phyloP scores from a whole-genome alignment of 805 yeast genomes.

The Yarrowia sp. region DNA sequence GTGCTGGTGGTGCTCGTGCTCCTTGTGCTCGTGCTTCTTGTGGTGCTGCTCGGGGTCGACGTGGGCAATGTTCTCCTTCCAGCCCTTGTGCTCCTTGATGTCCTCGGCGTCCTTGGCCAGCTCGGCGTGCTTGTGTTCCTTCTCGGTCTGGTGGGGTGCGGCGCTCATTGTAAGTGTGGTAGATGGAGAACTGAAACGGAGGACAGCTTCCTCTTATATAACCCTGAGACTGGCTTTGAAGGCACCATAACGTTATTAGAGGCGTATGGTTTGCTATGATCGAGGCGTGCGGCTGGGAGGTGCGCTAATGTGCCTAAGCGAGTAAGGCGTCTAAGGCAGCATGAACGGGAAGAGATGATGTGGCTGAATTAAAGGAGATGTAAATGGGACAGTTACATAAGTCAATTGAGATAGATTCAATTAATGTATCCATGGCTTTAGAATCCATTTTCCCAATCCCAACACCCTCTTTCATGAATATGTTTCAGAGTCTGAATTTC shows the following conservation, averaged over 20 bases:
- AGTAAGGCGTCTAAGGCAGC: neutral
- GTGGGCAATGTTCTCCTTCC: slow-evolving; percentile 1
- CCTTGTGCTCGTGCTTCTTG: slow-evolving; percentile 20
- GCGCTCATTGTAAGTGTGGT: neutral
- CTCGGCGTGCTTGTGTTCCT: slow-evolving; percentile 13
- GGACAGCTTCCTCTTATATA: neutral
- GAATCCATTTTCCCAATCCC: too few relatives aligned
- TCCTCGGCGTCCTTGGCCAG: slow-evolving; percentile 17
- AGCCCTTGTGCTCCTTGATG: slow-evolving; percentile 18
- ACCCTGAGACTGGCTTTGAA: neutral
- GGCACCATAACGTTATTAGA: neutral
- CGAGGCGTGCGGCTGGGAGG: neutral
- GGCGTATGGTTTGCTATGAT: neutral
- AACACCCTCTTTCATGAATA: neutral
- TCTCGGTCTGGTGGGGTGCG: slow-evolving; percentile 9
- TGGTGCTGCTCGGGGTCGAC: neutral
- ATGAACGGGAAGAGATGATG: too few relatives aligned
- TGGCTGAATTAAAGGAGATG: too few relatives aligned
- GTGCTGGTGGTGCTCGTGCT: slow-evolving; percentile 14
- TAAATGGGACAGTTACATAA: too few relatives aligned
- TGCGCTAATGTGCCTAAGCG: neutral
- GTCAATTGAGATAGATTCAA: too few relatives aligned
- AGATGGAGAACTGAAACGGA: too few relatives aligned
- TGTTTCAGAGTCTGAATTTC: neutral
- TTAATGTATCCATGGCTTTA: too few relatives aligned